Evolutionary conservation across 805 yeast species (phyloP), one percentile per base, ranked within the genome.

Genomic region (Ogataea methylovora): DNA sequence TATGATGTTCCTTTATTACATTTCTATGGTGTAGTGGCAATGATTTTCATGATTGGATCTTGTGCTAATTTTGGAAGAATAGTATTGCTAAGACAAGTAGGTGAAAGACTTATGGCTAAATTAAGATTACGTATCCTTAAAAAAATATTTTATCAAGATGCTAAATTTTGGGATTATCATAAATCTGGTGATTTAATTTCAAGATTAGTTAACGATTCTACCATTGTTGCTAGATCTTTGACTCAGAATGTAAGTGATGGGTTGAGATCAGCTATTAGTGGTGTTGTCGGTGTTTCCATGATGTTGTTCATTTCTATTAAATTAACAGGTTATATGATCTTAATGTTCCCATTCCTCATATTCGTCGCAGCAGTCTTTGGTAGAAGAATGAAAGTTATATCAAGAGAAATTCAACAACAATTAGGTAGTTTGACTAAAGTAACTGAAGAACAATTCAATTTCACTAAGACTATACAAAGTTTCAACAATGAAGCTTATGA

Each of bases 201-300:
- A 5, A 67, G 97, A 41, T 63, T 90, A 31, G 82, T 92, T 4
- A 81, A 84, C 27, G 97, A 90, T 54, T 83, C 96, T 1, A 85
- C 87, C 21, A 76, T 90, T 29, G 94, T 90, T 11, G 73, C 95
- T 6, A 76, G 80, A 48, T 77, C 95, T 0, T 74, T 90, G 14
- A 85, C 96, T 23, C 90, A 83, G 45, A 88, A 90, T 54, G 69
- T 90, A 17, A 80, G 92, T 37, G 97, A 90, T 54, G 97, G 97
- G n/a, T 69, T 87, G 24, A 65, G 97, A 38, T 79, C 97, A 0
- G 55, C 78, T 1, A 75, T 90, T 15, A 77, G 86, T 47, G 95
- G 95, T 1, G 65, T 73, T 30, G 94, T 85, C 27, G 97, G 97
- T 6, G 62, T 88, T 30, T 73, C 84, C 3, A 86, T 88, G 95